Evolutionary conservation across 306 rosid species (phyloP).

Genomic region (Castanospermum australe): DNA sequence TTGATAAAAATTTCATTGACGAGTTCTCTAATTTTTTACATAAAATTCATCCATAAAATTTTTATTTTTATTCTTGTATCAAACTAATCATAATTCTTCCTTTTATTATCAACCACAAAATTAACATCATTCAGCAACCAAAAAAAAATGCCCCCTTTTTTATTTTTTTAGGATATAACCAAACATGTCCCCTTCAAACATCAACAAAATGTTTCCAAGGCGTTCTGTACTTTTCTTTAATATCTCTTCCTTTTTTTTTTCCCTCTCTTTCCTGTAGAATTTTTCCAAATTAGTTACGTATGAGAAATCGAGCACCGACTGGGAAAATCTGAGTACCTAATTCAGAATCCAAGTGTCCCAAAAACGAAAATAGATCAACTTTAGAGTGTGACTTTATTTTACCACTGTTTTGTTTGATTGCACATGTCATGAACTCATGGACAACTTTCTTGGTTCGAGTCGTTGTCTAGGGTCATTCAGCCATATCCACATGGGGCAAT

Average conservation of each 20-base stretch:
- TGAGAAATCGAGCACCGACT: slow-evolving; percentile 8
- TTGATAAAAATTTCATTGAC: no score
- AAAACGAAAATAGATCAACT: slow-evolving; percentile 50
- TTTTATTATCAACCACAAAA: slow-evolving; percentile 28
- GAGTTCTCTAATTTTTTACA: no score
- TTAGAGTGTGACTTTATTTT: slow-evolving; percentile 34
- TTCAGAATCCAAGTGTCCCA: slow-evolving; percentile 32
- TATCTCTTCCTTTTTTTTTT: background rate
- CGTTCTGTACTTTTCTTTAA: background rate
- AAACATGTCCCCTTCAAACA: slow-evolving; percentile 30
- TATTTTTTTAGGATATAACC: slow-evolving; percentile 8
- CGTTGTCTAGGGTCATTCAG: slow-evolving; percentile 41
- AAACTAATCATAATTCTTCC: slow-evolving; percentile 20
- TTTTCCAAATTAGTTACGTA: background rate
- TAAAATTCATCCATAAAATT: no score
- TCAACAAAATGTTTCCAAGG: slow-evolving; percentile 29
- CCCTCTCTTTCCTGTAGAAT: background rate
- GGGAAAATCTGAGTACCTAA: slow-evolving; percentile 29
- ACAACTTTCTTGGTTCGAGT: slow-evolving; percentile 43
- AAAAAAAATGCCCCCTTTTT: background rate
- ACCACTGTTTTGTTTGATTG: slow-evolving; percentile 43
- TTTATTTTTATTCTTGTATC: no score
- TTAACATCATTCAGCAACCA: slow-evolving; percentile 23
- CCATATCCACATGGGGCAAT: slow-evolving; percentile 36
- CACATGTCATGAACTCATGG: slow-evolving; percentile 36